Evolutionary conservation across 352 stramenopile genomes (phyloP).

Genomic region (Elongisporangium prolatum): DNA sequence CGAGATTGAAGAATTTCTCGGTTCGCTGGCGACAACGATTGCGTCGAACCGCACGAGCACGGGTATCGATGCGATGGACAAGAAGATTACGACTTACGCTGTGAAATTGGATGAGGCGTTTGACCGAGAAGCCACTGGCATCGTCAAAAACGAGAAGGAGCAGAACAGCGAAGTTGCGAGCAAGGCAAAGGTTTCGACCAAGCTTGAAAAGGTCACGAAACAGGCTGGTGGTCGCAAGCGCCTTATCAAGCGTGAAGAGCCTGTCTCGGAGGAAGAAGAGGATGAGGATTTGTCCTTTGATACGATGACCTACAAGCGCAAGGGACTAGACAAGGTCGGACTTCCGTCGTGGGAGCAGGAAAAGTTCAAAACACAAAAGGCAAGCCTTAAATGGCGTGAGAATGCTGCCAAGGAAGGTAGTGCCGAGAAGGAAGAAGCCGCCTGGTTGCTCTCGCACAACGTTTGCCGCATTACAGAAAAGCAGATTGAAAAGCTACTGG

Average conservation of each 20-base stretch:
- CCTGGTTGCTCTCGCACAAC: conserved; percentile 86
- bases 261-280: conserved; percentile 26
- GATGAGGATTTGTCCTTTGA: conserved; percentile 45
- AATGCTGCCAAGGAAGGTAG: conserved; percentile 44
- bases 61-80: conserved; percentile 66
- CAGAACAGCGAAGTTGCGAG: conserved; percentile 7
- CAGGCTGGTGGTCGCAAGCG: conserved; percentile 29
- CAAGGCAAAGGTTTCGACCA: conserved; percentile 54
- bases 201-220: conserved; percentile 60
- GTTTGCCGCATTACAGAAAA: conserved; percentile 86
- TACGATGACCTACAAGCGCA: conserved; percentile 55
- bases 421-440: conserved; percentile 62
- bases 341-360: conserved; percentile 46
- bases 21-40: conserved; percentile 58
- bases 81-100: conserved; percentile 56
- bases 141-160: conserved; percentile 15
- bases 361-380: conserved; percentile 50
- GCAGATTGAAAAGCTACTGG: conserved; percentile 76
- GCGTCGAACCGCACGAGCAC: conserved; percentile 42
- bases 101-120: conserved; percentile 63
- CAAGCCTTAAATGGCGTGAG: conserved; percentile 49
- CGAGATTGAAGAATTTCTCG: conserved; percentile 85
- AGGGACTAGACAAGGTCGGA: conserved; percentile 59
- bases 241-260: conserved; percentile 38
- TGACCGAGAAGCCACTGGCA: conserved; percentile 36